Evolutionary conservation across 2,329 filamentous ascomycete genomes (phyloP).

Genomic region (Sarocladium strictum): DNA sequence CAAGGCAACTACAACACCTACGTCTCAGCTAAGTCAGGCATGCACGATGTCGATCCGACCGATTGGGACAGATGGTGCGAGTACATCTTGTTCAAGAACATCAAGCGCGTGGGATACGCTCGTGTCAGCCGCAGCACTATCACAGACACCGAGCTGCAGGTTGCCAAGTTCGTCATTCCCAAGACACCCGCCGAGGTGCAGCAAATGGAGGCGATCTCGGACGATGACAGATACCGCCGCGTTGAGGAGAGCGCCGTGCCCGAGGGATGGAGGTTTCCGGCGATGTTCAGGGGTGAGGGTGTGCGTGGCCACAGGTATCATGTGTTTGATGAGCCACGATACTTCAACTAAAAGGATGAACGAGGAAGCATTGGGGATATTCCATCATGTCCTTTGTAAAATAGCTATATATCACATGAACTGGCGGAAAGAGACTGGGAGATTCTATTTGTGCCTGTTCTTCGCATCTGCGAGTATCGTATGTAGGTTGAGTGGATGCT

Average conservation of each 20-base stretch:
- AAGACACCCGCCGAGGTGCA: constrained; percentile 49
- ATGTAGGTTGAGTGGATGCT: no score
- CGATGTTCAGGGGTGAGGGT: constrained; percentile 75
- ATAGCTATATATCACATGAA: not conserved
- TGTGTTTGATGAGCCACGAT: constrained; percentile 88
- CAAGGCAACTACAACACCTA: constrained; percentile 97
- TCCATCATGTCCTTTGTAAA: no score
- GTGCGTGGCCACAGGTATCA: constrained; percentile 89
- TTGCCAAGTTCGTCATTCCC: constrained; percentile 89
- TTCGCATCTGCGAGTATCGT: no score
- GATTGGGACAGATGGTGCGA: constrained; percentile 99
- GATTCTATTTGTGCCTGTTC: no score
- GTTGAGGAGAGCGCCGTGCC: constrained; percentile 70
- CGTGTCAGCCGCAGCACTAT: constrained; percentile 84
- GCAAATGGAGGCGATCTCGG: constrained; percentile 31
- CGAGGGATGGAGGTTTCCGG: constrained; percentile 74
- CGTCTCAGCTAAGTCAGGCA: constrained; percentile 77
- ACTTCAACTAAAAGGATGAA: constrained; percentile 49
- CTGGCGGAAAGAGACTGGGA: no score
- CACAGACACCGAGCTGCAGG: constrained; percentile 94
- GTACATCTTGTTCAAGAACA: constrained; percentile 91
- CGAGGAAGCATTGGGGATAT: no score
- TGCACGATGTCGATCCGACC: constrained; percentile 87
- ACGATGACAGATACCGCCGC: constrained; percentile 50
- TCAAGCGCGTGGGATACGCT: constrained; percentile 83